Conservation (phyloP, 768 basidiomycete genomes). For the Tricholoma hemisulphureum region DNA sequence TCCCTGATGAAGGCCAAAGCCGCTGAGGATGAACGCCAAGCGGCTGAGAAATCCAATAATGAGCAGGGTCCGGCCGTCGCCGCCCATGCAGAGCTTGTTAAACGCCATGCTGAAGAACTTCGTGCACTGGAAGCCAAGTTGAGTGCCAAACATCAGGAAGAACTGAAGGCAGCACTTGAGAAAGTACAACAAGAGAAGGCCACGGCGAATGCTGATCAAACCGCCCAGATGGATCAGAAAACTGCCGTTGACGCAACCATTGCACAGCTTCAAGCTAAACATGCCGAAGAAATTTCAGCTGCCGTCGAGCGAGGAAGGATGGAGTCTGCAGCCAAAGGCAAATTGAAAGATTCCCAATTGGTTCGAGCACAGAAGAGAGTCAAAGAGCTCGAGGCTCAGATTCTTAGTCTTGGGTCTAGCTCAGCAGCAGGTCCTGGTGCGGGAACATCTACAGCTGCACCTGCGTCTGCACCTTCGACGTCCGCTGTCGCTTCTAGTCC, state of each 20-base stretch:
- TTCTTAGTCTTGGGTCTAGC: conserved; percentile 44
- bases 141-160: conserved; percentile 49
- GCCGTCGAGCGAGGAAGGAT: conserved; percentile 70
- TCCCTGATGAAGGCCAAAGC: conserved; percentile 53
- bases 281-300: conserved; percentile 55
- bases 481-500: conserved; percentile 19
- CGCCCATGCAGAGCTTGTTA: conserved; percentile 40
- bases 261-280: conserved; percentile 46
- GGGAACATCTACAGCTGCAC: conserved; percentile 16
- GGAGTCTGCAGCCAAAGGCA: conserved; percentile 59
- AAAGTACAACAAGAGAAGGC: neutral
- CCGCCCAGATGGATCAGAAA: conserved; percentile 40
- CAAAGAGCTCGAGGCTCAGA: conserved; percentile 67
- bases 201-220: conserved; percentile 8
- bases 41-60: conserved; percentile 51
- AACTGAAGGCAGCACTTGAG: conserved; percentile 39
- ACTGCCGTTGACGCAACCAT: conserved; percentile 51
- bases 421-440: conserved; percentile 37
- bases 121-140: conserved; percentile 53
- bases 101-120: conserved; percentile 62
- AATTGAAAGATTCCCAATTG: conserved; percentile 72
- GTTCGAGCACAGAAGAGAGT: conserved; percentile 56
- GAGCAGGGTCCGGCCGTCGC: conserved; percentile 36
- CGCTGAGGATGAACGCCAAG: conserved; percentile 46
- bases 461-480: conserved; percentile 28